Percentiles rank a stretch among this genome's conserved stretches.
Conservation (phyloP, 352 stramenopile species). For the Phytophthora ohioensis region DNA sequence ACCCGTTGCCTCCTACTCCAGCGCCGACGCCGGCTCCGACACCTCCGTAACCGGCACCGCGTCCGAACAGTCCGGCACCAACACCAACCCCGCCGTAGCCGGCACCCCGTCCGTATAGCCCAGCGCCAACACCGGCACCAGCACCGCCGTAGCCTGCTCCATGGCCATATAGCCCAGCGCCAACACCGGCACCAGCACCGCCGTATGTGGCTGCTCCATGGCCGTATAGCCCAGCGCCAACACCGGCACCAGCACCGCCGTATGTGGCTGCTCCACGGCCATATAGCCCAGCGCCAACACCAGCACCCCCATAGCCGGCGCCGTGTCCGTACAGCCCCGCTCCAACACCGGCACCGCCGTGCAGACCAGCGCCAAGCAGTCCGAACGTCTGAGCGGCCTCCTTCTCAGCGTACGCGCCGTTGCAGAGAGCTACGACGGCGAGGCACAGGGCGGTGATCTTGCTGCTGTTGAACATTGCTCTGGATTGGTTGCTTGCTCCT, state of each 20-base stretch:
- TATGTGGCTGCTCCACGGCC: neutral
- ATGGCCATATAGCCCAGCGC: too few relatives aligned
- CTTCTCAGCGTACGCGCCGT: conserved; percentile 3
- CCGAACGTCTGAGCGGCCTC: conserved; percentile 30
- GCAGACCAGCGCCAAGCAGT: conserved; percentile 5
- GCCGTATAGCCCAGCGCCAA: too few relatives aligned
- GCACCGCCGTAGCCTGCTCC: too few relatives aligned
- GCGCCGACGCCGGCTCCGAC: too few relatives aligned
- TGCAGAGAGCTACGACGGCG: conserved; percentile 10
- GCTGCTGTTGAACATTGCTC: conserved; percentile 18
- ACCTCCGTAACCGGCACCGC: too few relatives aligned
- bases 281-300: neutral
- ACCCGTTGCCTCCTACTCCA: too few relatives aligned
- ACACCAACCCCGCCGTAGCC: too few relatives aligned
- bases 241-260: neutral
- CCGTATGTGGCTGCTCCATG: too few relatives aligned
- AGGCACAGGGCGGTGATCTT: conserved; percentile 28
- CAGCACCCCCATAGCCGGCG: neutral
- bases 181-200: too few relatives aligned
- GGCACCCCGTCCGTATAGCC: too few relatives aligned
- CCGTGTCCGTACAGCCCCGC: conserved; percentile 1
- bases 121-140: too few relatives aligned
- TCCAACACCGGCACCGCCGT: conserved; percentile 5
- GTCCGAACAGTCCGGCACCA: too few relatives aligned
- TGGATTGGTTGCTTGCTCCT: neutral